Percentiles rank a stretch among this genome's conserved stretches.
phyloP scores from a whole-genome alignment of 2,329 filamentous ascomycete species.

The Pseudogymnoascus sp. region DNA sequence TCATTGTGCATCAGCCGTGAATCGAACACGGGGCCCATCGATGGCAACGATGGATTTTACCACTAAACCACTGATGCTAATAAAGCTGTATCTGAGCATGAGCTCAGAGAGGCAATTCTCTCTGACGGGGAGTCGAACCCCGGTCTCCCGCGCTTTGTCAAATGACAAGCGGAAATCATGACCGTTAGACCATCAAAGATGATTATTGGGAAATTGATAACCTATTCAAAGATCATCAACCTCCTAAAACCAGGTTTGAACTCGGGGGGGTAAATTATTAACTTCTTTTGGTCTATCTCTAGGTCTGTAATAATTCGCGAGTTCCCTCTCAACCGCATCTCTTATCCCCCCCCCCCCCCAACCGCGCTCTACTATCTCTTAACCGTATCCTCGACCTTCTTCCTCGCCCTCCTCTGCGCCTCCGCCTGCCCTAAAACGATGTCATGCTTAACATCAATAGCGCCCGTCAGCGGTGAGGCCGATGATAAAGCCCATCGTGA shows the following conservation, averaged over 20 bases:
- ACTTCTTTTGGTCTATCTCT: not conserved
- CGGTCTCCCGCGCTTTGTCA: slow-evolving; percentile 13
- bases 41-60: slow-evolving; percentile 31
- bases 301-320: not conserved
- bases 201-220: no score
- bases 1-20: slow-evolving; percentile 18
- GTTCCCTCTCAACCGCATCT: not conserved
- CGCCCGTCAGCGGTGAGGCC: slow-evolving; percentile 70
- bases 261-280: not conserved
- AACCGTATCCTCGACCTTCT: slow-evolving; percentile 59
- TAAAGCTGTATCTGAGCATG: not conserved
- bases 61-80: slow-evolving; percentile 9
- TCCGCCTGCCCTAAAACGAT: not conserved
- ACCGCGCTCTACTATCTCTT: slow-evolving; percentile 30
- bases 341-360: not conserved
- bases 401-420: slow-evolving; percentile 57
- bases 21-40: slow-evolving; percentile 30
- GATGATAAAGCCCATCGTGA: slow-evolving; percentile 84
- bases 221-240: no score
- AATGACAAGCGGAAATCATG: slow-evolving; percentile 32
- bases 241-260: no score
- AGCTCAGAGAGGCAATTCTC: slow-evolving; percentile 8
- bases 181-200: slow-evolving; percentile 31
- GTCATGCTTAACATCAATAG: not conserved
- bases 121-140: slow-evolving; percentile 11